Percentiles rank a stretch among this genome's conserved stretches.
Conservation (phyloP, 2,329 filamentous ascomycete species). For the Diplodia seriata region DNA sequence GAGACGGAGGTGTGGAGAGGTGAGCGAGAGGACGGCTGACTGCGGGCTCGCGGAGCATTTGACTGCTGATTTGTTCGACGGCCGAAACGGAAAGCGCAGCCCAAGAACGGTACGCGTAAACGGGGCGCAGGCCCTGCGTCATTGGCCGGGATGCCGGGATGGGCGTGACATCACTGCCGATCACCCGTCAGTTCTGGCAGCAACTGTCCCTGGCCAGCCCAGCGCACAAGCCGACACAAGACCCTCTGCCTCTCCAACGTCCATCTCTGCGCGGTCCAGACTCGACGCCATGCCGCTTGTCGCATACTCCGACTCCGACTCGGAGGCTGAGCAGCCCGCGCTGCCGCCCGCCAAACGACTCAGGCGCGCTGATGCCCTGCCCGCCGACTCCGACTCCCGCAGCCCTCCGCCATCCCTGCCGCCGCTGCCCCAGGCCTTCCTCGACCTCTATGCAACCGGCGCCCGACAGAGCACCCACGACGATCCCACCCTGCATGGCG, state of each 20-base stretch:
- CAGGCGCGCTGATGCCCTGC: conserved; percentile 18
- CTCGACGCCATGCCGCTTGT: conserved; percentile 58
- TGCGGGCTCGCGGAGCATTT: conserved; percentile 16
- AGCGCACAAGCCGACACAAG: neutral
- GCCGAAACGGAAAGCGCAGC: conserved; percentile 16
- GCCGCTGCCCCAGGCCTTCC: conserved; percentile 80
- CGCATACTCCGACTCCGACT: conserved; percentile 64
- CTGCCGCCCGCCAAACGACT: conserved; percentile 15
- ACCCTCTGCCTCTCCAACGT: too few relatives aligned
- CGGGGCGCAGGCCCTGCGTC: conserved; percentile 28
- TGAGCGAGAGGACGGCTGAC: neutral
- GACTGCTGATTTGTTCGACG: conserved; percentile 19
- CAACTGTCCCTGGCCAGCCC: neutral
- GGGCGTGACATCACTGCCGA: conserved; percentile 26
- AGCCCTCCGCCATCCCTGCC: conserved; percentile 51
- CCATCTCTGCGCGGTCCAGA: neutral
- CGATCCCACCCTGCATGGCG: conserved; percentile 83
- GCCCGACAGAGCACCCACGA: conserved; percentile 79
- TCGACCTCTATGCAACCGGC: conserved; percentile 86
- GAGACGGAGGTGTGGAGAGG: neutral
- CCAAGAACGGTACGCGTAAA: conserved; percentile 11
- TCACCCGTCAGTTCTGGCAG: neutral
- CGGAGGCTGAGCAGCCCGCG: conserved; percentile 36
- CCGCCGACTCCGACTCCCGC: conserved; percentile 31
- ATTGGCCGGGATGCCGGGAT: neutral